Conservation (phyloP, 129 eudicot species). For the Arctium minus region DNA sequence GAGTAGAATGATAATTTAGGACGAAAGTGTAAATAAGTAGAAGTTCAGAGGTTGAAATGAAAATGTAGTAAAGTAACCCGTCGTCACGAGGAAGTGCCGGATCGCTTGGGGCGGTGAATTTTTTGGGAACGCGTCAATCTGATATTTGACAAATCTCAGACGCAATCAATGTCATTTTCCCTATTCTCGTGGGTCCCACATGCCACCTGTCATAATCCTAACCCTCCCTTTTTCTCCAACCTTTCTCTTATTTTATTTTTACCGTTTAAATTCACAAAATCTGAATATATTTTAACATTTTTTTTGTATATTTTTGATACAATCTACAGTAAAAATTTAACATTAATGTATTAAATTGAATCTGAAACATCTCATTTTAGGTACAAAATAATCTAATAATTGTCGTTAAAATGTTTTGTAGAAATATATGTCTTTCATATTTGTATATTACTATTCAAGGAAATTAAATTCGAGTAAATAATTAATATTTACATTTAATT, state of each 20-base stretch:
- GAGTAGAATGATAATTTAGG: neutral
- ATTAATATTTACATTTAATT: neutral
- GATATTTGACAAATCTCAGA: slow-evolving; percentile 45
- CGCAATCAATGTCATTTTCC: slow-evolving; percentile 54
- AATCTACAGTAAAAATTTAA: no score
- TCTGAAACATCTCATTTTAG: neutral
- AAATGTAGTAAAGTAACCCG: slow-evolving; percentile 3
- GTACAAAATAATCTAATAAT: neutral
- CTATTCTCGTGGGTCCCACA: slow-evolving; percentile 8
- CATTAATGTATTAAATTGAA: neutral
- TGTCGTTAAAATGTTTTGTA: neutral
- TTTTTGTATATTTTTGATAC: no score
- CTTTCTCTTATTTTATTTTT: neutral
- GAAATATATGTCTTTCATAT: neutral
- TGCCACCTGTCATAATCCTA: slow-evolving; percentile 16
- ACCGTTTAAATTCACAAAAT: neutral
- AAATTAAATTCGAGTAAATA: neutral
- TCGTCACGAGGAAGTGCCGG: slow-evolving; percentile 56
- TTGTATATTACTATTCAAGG: neutral
- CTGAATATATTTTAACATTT: no score
- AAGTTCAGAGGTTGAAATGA: neutral
- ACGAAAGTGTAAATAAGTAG: neutral
- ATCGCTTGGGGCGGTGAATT: slow-evolving; percentile 55
- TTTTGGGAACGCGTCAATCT: slow-evolving; percentile 51
- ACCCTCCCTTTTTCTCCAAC: neutral